Evolutionary conservation across 495 filamentous ascomycete species (phyloP), one percentile per base, ranked within the genome.

Genomic region (Aspergillus heteromorphus): DNA sequence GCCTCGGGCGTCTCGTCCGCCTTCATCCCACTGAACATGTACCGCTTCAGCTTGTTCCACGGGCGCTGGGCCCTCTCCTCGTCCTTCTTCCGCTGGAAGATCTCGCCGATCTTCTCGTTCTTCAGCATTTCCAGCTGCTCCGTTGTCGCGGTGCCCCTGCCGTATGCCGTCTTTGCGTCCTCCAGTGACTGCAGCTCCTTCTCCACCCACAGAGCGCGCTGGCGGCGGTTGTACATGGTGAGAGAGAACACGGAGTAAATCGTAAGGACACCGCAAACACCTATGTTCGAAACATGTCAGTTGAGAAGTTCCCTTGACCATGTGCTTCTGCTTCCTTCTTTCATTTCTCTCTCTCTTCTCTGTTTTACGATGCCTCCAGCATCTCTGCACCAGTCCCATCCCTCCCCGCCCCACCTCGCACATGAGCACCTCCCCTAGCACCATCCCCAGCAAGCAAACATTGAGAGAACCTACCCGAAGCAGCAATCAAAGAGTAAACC

Each of bases 211-310:
- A 89, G 83, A 54, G 73, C 73, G 48, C 79, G 78, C 69, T 86
- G 83, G 43, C 78, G 76, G 38, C 89, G 86, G 75, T 96, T 97
- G 74, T 92, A 88, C 40, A 89, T 67, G 25, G 93, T 82, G 83
- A 98, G 88, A 69, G 96, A 92, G 64, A 80, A 79, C 49, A 91
- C 79, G 6, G 92, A 87, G 74, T 91, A 93, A 52, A 84, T 77
- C 18, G 88, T 89, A 34, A 92, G 80, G 49, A 85, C 79, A 58
- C 79, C 83, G 57, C 84, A 82, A 59, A 96, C 65, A 49, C 84
- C 91, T 92, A 61, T 14, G 19, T 11, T 3, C 3, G 5, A 50
- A 31, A 23, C 4, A 34, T 40, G 21, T 36, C 9, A 49, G 43
- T 29, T n/a, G 4, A 38, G 23, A 27, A n/a, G 31, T 4, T n/a